phyloP scores from a whole-genome alignment of 2,329 filamentous ascomycete species.

The Diplodia sapinea region DNA sequence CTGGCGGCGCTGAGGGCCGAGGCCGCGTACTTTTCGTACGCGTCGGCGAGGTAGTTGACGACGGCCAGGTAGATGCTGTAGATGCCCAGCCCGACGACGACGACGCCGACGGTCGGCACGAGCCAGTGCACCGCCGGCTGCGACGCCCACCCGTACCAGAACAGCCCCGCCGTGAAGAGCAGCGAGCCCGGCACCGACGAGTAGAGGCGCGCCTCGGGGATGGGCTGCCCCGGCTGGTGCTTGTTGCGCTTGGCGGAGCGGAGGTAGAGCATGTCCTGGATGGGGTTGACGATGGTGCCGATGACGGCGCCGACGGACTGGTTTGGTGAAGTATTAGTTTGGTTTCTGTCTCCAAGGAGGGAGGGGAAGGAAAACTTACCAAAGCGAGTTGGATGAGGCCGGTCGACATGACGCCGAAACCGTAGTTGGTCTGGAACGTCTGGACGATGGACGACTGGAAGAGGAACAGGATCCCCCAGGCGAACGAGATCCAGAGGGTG shows the following conservation, averaged over 20 bases:
- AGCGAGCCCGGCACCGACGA: constrained; percentile 51
- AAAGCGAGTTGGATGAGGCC: constrained; percentile 52
- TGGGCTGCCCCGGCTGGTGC: constrained; percentile 47
- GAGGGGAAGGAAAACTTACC: not conserved
- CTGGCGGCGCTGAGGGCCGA: constrained; percentile 53
- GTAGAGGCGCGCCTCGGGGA: constrained; percentile 53
- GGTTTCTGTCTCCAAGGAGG: no score
- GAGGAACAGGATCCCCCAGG: constrained; percentile 53
- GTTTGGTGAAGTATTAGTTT: no score
- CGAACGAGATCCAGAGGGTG: constrained; percentile 53
- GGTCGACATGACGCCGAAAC: constrained; percentile 43
- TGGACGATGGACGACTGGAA: constrained; percentile 52
- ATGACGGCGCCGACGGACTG: constrained; percentile 50
- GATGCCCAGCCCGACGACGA: constrained; percentile 40
- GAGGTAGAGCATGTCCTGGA: constrained; percentile 45
- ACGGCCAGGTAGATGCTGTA: constrained; percentile 54
- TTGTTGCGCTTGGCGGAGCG: constrained; percentile 43
- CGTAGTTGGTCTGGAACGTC: constrained; percentile 49
- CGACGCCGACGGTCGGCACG: constrained; percentile 38
- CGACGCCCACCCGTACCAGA: constrained; percentile 41
- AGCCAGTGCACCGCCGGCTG: constrained; percentile 37
- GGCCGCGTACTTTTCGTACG: constrained; percentile 56
- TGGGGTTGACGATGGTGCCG: constrained; percentile 49
- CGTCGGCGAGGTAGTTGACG: constrained; percentile 56
- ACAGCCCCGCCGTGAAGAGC: constrained; percentile 42